Evolutionary conservation across 768 basidiomycete species (phyloP), one percentile per base, ranked within the genome.

Genomic region (Leucocoprinus leucothites): DNA sequence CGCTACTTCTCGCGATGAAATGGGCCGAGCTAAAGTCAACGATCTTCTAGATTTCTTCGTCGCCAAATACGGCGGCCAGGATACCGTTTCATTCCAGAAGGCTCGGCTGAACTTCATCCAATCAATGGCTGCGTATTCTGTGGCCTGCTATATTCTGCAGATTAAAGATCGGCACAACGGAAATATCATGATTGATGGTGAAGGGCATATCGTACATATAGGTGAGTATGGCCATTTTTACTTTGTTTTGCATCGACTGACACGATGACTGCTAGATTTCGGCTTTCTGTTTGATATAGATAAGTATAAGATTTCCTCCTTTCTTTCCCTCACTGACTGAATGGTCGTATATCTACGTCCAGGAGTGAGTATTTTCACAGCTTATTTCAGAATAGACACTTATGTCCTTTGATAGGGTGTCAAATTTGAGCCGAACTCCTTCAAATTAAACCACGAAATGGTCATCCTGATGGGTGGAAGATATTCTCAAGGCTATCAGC

Each of bases 401-500:
- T 21, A 60, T 9, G 31, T 41, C 18, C 38, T 59, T 52, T 36
- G 18, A 1, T 62, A 94, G 94, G 94, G 97, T 57, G 90, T 99
- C 71, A 99, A 98, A 79, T 99, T 99, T 67, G 97, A 99, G 66
- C 96, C 97, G 0, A 89, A 79, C 67, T 96, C 94, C 9, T 99
- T 99, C 85, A 99, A 99, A 73, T 81, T 99, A 47, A 97, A 93
- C 57, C 95, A 98, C 67, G 97, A 99, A 69, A 99, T 99, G 97
- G 90, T 98, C 16, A 80, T 90, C 13, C 74, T 98, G 28, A 99
- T 99, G 97, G 97, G 97, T 47, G 97, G 97, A 9, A 81, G 90
- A 60, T 82, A 89, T 65, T 95, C 93, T 1, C 91, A 95, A 71
- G 97, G 97, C 18, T 99, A 96, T 70, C 86, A 89, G 53, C 80